Evolutionary conservation across 2,329 filamentous ascomycete genomes (phyloP).

Genomic region (Botrytis cinerea): DNA sequence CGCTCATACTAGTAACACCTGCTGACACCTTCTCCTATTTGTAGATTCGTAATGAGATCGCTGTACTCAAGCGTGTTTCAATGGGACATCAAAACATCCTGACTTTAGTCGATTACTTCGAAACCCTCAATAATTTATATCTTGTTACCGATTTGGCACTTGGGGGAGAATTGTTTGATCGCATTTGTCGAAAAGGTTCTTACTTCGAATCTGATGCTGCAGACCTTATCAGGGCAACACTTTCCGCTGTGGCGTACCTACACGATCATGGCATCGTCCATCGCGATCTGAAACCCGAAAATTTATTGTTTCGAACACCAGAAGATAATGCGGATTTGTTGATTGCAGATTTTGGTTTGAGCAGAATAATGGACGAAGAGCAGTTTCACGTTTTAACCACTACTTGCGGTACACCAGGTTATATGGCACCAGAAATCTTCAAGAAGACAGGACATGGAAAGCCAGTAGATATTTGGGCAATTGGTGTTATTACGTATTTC

Average conservation of each 20-base stretch:
- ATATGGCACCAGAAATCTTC: constrained; percentile 99
- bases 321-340: constrained; percentile 97
- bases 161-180: constrained; percentile 95
- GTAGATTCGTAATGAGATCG: constrained; percentile 97
- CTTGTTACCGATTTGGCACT: constrained; percentile 95
- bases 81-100: constrained; percentile 99
- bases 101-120: constrained; percentile 97
- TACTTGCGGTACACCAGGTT: constrained; percentile 95
- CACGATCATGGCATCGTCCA: constrained; percentile 99
- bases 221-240: constrained; percentile 88
- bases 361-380: constrained; percentile 97
- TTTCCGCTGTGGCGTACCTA: constrained; percentile 97
- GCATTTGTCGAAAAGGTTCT: constrained; percentile 96
- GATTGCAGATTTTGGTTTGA: constrained; percentile 95
- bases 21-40: neutral
- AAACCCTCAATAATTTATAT: constrained; percentile 99
- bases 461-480: constrained; percentile 96
- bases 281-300: constrained; percentile 96
- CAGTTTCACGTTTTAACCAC: constrained; percentile 97
- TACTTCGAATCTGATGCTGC: constrained; percentile 98
- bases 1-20: neutral
- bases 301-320: constrained; percentile 92
- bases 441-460: constrained; percentile 98
- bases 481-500: constrained; percentile 98
- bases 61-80: constrained; percentile 94